Base-by-base conservation (phyloP, 352 stramenopile species). In the Phytopythium boreale region DNA sequence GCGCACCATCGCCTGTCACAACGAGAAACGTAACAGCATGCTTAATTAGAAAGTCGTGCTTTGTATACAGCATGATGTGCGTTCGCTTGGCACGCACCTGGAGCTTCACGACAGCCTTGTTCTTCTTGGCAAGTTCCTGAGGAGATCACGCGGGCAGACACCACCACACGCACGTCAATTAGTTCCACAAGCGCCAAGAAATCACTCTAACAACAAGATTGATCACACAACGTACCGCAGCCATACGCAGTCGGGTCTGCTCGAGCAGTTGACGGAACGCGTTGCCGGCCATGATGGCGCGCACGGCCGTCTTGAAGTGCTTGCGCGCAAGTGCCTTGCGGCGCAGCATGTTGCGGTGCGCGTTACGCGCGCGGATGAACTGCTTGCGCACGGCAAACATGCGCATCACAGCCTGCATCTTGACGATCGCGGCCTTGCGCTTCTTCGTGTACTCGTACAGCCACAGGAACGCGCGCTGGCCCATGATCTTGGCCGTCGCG, bases 301-400 rank as follows among this genome's bases (percentile, higher is more conserved):
- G 71, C 41, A 93, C 83, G 0, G 83, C 85, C 27, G 75, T 72
- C 64, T 87, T 89, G 69, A 80, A 89, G 55, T 85, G 84, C 74
- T 92, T 93, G 26, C 77, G 73, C 6, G 85, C 85, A 2, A 86
- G 66, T 10, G 75, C 74, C 79, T 92, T 87, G 36, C 85, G 85
- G 39, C 80, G 82, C 70, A 80, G 65, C 31, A 73, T 68, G 27
- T 88, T 84, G n/a, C 87, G 85, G 60, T 92, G 70, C 19, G 71
- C 70, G 59, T 91, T 93, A 20, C 87, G 87, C 39, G 61, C 57
- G 37, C 75, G 75, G 36, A 96, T 77, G 55, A 96, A 94, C 67
- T 93, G 77, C 72, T 94, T 94, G 47, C 86, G 84, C 27, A 94
- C 77, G 22, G 83, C 75, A 71, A 86, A 91, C 88, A 96, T 96